These are phyloP conservation scores for Trichophyton verrucosum DNA, from an alignment of 2,329 filamentous ascomycete genomes.

Conservation along the genomic window DNA sequence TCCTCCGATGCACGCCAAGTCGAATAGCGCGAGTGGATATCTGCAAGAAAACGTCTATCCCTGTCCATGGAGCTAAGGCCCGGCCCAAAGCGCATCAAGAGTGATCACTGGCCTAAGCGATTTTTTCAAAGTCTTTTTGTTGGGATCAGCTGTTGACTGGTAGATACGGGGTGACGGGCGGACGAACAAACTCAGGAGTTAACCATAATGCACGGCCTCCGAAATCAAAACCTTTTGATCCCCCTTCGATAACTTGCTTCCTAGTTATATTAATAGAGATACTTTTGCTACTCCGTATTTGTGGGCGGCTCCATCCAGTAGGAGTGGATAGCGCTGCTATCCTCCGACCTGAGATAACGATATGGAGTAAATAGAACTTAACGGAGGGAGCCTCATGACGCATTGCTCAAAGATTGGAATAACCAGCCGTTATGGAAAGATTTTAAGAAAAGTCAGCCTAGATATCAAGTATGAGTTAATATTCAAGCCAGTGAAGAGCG, in stretches of 20 bases:
- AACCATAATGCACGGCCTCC: neutral
- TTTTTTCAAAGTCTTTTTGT: neutral
- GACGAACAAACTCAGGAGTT: no score
- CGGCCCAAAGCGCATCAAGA: neutral
- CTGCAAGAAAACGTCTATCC: neutral
- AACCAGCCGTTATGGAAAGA: neutral
- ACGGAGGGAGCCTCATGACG: neutral
- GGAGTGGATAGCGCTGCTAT: no score
- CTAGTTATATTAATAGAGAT: neutral
- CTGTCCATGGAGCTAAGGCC: neutral
- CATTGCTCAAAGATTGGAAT: neutral
- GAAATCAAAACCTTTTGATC: neutral
- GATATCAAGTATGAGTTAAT: no score
- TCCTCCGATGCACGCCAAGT: neutral
- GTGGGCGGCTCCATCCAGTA: no score
- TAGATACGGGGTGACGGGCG: neutral
- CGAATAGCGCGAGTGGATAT: neutral
- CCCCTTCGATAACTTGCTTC: neutral
- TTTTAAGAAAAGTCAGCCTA: no score
- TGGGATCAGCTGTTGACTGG: neutral
- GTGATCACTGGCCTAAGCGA: neutral
- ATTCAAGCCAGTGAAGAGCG: no score
- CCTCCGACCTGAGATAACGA: no score
- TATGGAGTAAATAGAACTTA: no score
- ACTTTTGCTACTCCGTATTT: neutral